Base-by-base conservation (phyloP, 495 filamentous ascomycete species). In the Xylaria palmicola region DNA sequence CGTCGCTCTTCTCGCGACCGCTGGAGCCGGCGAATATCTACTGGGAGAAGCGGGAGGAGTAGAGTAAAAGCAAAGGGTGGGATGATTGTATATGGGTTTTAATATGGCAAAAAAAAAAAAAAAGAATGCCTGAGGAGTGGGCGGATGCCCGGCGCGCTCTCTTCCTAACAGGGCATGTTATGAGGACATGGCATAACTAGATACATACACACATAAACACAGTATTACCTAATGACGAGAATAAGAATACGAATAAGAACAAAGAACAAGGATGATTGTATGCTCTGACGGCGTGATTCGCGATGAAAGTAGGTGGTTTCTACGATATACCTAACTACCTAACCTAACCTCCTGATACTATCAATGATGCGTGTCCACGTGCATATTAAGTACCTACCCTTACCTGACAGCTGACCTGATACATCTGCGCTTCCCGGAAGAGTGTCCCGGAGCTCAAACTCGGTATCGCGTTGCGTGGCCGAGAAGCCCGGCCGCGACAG, bases 1-100 rank as follows among this genome's bases (percentile, higher is more conserved):
- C 87, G 45, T 88, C 88, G 65, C 73, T 88, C 68, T 82, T 81
- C 62, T 80, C 82, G 19, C 76, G 87, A 27, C 87, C 88, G 6
- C 70, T 88, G 52, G 81, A 85, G 66, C 86, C 86, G 12, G 85
- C 87, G 9, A 77, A 81, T 15, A 81, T 90, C 50, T 73, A 79
- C 65, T 91, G 88, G 88, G 85, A 90, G 71, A 78, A 75, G 63
- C 81, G 88, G 56, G 70, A 79, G 37, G 30, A 48, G 45, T 56
- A 62, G 32, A 53, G 41, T 36, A 13, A 26, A 32, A 40, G 41
- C 19, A 22, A 50, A 6, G 45, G 47, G 45, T 53, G 9, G 34
- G 20, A 51, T 26, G 45, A 59, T 12, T 17, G 60, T 60, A 59
- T 49, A 63, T 32, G 51, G 48, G 56, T 59, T 43, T 55, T 45